Conservation (phyloP, 805 yeast genomes). For the Candida chilensis region DNA sequence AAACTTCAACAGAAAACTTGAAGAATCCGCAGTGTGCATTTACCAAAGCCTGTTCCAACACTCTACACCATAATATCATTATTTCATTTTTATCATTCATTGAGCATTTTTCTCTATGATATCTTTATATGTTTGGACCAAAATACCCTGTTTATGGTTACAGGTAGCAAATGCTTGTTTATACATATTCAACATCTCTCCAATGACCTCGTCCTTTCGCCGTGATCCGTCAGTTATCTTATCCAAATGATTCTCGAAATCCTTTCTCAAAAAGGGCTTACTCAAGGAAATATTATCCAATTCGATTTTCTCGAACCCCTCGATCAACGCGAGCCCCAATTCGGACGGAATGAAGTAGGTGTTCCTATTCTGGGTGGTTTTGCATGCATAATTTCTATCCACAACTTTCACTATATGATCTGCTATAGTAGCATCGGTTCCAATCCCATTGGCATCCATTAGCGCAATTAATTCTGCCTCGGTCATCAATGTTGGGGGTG, state of each 20-base stretch:
- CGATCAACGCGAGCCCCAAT: slow-evolving; percentile 79
- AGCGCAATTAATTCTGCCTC: slow-evolving; percentile 86
- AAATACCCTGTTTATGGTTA: slow-evolving; percentile 23
- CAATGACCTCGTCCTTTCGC: slow-evolving; percentile 42
- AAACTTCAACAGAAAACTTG: too few species aligned
- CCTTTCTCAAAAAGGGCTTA: slow-evolving; percentile 79
- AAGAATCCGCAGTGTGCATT: too few species aligned
- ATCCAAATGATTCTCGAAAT: slow-evolving; percentile 58
- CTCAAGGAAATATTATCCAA: slow-evolving; percentile 66
- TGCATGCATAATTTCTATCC: slow-evolving; percentile 55
- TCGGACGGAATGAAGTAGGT: slow-evolving; percentile 63
- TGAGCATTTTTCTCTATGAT: slow-evolving; percentile 4
- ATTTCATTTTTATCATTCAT: slow-evolving; percentile 1
- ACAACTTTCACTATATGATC: slow-evolving; percentile 87
- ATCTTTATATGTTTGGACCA: slow-evolving; percentile 15
- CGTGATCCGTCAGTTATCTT: slow-evolving; percentile 60
- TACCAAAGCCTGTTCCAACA: too few species aligned
- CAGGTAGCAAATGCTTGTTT: slow-evolving; percentile 49
- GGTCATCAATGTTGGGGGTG: slow-evolving; percentile 77
- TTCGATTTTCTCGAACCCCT: slow-evolving; percentile 77
- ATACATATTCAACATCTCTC: slow-evolving; percentile 47
- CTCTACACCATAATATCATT: too few species aligned
- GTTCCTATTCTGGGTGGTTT: slow-evolving; percentile 18
- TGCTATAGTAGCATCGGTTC: slow-evolving; percentile 98
- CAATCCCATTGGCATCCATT: slow-evolving; percentile 97